Evolutionary conservation across 2,329 filamentous ascomycete genomes (phyloP).

Genomic region (Clarireedia paspali): DNA sequence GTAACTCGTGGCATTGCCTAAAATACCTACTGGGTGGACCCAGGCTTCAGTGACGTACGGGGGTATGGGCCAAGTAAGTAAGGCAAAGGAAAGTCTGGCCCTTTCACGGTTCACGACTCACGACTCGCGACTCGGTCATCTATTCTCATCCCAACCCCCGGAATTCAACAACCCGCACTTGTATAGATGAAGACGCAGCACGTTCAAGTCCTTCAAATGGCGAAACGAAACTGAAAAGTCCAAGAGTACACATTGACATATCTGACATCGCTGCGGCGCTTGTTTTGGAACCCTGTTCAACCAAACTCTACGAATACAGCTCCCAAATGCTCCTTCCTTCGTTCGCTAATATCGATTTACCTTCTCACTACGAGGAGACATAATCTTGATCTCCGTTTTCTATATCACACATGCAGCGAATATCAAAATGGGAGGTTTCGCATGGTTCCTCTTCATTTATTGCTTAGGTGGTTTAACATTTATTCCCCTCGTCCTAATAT

Average conservation of each 20-base stretch:
- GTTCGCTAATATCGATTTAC: not conserved
- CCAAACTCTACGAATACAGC: not conserved
- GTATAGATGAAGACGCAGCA: no score
- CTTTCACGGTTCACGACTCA: no score
- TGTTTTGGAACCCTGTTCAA: not conserved
- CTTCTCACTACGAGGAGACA: not conserved
- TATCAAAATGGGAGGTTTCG: slow-evolving; percentile 22
- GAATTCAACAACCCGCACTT: no score
- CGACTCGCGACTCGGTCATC: no score
- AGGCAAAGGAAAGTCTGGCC: no score
- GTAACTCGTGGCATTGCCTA: no score
- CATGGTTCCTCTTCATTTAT: slow-evolving; percentile 64
- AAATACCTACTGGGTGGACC: no score
- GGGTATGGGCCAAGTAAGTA: no score
- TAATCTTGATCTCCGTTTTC: not conserved
- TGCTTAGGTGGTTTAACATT: slow-evolving; percentile 83
- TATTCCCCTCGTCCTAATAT: slow-evolving; percentile 60
- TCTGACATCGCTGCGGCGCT: not conserved
- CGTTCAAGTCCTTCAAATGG: no score
- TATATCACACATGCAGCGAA: slow-evolving; percentile 5
- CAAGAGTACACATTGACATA: not conserved
- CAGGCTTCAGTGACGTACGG: no score
- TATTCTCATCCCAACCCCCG: no score
- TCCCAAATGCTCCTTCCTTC: not conserved
- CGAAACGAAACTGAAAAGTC: no score